Evolutionary conservation across 1,139 yeast species (phyloP).

Genomic region (Yamadazyma oceani): DNA sequence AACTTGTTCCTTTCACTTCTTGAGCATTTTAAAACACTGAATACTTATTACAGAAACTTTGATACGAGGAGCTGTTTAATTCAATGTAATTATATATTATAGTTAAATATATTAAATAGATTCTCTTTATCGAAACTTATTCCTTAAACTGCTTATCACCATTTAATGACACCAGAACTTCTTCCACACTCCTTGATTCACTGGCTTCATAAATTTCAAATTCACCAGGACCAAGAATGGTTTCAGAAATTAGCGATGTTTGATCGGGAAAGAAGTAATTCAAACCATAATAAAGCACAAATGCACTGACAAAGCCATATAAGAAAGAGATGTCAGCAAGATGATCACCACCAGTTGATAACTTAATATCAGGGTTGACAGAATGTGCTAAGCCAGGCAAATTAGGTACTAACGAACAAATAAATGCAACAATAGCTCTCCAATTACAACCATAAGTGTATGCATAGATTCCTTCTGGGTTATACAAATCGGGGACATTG

Average conservation of each 20-base stretch:
- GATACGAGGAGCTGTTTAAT: too few relatives aligned
- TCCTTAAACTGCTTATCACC: constrained; percentile 4
- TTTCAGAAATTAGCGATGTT: constrained; percentile 8
- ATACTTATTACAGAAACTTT: too few relatives aligned
- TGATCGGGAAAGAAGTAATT: constrained; percentile 14
- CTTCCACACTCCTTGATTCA: constrained; percentile 4
- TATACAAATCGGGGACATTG: constrained; percentile 15
- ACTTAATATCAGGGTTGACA: constrained; percentile 12
- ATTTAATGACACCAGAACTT: constrained; percentile 4
- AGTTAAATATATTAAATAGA: too few relatives aligned
- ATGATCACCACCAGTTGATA: constrained; percentile 12
- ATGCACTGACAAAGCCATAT: constrained; percentile 16
- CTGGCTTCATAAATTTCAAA: constrained; percentile 1
- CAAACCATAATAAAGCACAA: constrained; percentile 10
- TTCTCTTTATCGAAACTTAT: not conserved
- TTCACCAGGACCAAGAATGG: constrained; percentile 9
- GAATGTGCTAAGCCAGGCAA: constrained; percentile 17
- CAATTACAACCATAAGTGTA: constrained; percentile 15
- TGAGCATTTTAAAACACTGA: not conserved
- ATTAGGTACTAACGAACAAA: constrained; percentile 15
- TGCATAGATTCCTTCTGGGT: constrained; percentile 15
- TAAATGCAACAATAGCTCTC: constrained; percentile 17
- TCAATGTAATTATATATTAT: too few relatives aligned
- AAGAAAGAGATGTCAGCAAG: constrained; percentile 13
- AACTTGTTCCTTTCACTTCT: not conserved